Conservation (phyloP, 1,139 yeast genomes). For the Arxiozyma bovina region DNA sequence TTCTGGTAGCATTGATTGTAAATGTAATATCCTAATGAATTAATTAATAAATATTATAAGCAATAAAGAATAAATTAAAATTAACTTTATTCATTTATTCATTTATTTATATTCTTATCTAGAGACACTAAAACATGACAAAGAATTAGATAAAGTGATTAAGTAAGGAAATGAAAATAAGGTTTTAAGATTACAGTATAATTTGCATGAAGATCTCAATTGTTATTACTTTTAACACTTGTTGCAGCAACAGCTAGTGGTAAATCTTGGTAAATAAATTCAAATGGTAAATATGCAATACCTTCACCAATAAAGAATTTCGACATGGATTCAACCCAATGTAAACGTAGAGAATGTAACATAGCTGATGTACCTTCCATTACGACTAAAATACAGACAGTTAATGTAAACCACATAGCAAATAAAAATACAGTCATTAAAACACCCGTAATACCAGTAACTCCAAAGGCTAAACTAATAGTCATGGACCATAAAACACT, state of each 20-base stretch:
- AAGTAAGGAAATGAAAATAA: neutral
- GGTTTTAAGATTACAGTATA: neutral
- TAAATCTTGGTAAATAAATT: conserved; percentile 37
- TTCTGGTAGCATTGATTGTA: conserved; percentile 20
- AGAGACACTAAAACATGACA: neutral
- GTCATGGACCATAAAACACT: conserved; percentile 97
- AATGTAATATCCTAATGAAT: conserved; percentile 17
- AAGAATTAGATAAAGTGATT: neutral
- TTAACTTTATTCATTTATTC: neutral
- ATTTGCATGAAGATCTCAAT: neutral
- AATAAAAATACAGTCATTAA: conserved; percentile 67
- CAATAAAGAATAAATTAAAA: too few species aligned
- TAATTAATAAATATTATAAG: neutral
- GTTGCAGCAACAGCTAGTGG: conserved; percentile 3
- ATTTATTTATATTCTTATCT: neutral
- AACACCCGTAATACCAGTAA: conserved; percentile 62
- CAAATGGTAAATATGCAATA: conserved; percentile 73
- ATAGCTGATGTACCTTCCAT: conserved; percentile 99
- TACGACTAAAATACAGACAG: conserved; percentile 81
- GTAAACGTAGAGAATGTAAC: conserved; percentile 92
- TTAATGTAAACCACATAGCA: conserved; percentile 90
- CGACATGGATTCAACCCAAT: conserved; percentile 99
- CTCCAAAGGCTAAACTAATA: conserved; percentile 69
- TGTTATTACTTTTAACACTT: neutral
- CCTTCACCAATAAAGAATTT: conserved; percentile 97